Percentiles rank a stretch among this genome's conserved stretches.
Evolutionary conservation across 2,329 filamentous ascomycete species (phyloP).

Genomic region (Trichoderma sp.): DNA sequence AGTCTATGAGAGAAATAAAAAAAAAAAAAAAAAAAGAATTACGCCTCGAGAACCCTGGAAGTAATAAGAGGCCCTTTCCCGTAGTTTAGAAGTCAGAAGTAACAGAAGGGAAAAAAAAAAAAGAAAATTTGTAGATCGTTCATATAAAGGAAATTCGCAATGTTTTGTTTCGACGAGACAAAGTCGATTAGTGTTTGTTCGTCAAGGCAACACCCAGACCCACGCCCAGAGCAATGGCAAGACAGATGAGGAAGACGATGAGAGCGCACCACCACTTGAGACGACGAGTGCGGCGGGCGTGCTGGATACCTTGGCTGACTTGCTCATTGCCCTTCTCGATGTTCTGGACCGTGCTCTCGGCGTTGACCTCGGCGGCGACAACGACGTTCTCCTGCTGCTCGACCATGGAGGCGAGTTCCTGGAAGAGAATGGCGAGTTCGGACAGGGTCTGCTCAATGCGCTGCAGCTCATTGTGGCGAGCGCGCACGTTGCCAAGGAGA

Average conservation of each 20-base stretch:
- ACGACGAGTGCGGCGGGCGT: slow-evolving; percentile 67
- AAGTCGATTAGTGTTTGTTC: slow-evolving; percentile 25
- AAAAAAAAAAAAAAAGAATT: not conserved
- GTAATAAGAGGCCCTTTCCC: not conserved
- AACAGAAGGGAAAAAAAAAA: too few relatives aligned
- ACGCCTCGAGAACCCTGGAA: slow-evolving; percentile 17
- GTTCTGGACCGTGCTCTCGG: slow-evolving; percentile 65
- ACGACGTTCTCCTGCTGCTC: slow-evolving; percentile 70
- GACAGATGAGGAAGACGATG: slow-evolving; percentile 59
- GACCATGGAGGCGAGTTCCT: slow-evolving; percentile 73
- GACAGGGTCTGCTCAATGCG: slow-evolving; percentile 74
- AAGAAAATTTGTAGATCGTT: not conserved
- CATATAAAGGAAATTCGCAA: not conserved
- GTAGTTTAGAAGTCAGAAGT: not conserved
- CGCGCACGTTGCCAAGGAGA: slow-evolving; percentile 75
- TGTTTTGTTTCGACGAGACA: not conserved
- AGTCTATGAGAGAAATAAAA: slow-evolving; percentile 14
- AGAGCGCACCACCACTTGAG: slow-evolving; percentile 81
- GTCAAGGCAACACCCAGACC: slow-evolving; percentile 53
- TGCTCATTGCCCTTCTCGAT: slow-evolving; percentile 70
- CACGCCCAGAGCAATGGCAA: slow-evolving; percentile 57
- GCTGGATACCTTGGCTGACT: slow-evolving; percentile 66
- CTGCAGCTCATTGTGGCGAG: slow-evolving; percentile 80
- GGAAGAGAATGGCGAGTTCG: slow-evolving; percentile 70
- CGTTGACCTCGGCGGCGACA: slow-evolving; percentile 63